phyloP scores from a whole-genome alignment of 805 yeast species.

The Candida broadrunensis region DNA sequence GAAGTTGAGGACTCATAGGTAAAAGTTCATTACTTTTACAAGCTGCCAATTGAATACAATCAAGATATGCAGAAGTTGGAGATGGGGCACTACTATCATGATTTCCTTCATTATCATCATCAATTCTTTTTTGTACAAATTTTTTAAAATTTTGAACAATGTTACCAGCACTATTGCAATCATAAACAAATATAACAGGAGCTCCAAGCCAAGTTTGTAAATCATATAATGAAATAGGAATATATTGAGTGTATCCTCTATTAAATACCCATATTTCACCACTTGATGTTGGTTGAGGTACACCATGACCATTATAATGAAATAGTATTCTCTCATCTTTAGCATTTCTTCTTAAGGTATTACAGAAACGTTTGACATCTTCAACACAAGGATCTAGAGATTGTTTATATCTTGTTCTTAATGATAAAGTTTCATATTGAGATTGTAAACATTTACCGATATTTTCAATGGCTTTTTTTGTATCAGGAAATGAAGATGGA shows the following conservation, averaged over 20 bases:
- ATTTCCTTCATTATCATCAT: conserved; percentile 71
- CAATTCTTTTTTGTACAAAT: conserved; percentile 85
- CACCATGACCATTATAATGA: conserved; percentile 98
- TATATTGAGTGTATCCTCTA: conserved; percentile 94
- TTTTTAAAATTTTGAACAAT: conserved; percentile 85
- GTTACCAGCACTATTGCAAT: conserved; percentile 92
- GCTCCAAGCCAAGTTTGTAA: conserved; percentile 97
- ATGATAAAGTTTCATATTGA: conserved; percentile 85
- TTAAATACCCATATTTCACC: conserved; percentile 99
- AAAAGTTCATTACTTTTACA: conserved; percentile 81
- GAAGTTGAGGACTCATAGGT: conserved; percentile 91
- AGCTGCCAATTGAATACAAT: conserved; percentile 91
- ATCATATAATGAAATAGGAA: conserved; percentile 93
- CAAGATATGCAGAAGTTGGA: conserved; percentile 68
- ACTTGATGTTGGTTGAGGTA: conserved; percentile 91
- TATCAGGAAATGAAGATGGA: conserved; percentile 75
- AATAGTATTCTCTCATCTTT: conserved; percentile 90
- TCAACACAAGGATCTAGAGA: conserved; percentile 93
- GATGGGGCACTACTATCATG: conserved; percentile 53
- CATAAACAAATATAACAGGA: conserved; percentile 92
- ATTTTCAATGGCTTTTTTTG: conserved; percentile 86
- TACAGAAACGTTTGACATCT: conserved; percentile 88
- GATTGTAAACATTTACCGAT: conserved; percentile 85
- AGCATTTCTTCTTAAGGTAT: conserved; percentile 82
- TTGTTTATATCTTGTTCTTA: conserved; percentile 87